Base-by-base conservation (phyloP, 2,329 filamentous ascomycete genomes). In the Scolecobasidium constrictum region DNA sequence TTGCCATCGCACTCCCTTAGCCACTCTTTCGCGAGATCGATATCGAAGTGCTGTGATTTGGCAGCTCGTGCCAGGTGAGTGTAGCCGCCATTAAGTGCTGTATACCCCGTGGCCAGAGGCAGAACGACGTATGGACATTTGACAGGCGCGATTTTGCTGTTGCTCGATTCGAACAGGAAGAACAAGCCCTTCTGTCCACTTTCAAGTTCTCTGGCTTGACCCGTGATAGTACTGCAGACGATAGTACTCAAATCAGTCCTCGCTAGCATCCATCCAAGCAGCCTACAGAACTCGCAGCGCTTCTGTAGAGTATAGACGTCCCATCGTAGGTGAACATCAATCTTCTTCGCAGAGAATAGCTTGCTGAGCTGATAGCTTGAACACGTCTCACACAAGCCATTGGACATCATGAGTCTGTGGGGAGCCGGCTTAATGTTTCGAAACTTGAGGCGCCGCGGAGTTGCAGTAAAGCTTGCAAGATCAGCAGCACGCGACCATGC, bases 101-200 rank as follows among this genome's bases (percentile, higher is more conserved):
- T 19, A 21, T 19, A 38, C 9, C 36, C 36, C 9, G 16, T 13
- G 5, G 36, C 36, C 9, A 38, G 36, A 19, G 36, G 36, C 11
- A 38, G 36, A 12, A 38, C 15, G 11, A 38, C 21, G 16, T 38
- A 21, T 12, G 36, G 36, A 18, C 15, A 38, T 22, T 38, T 18
- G 16, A 38, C 19, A 21, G 19, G 19, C 21, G 9, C 19, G 9
- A 16, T 31, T 7, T n/a, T 31, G 9, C 9, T 9, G 9, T 7
- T 31, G n/a, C 26, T 31, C 9, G 26, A 31, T 31, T 31, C 26
- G 26, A 31, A n/a, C 9, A 7, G 26, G n/a, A 31, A 31, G 26
- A 31, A 31, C 9, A 31, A n/a, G 26, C 9, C 26, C n/a, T n/a
- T 31, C n/a, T 31, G 26, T 9, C 26, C 26, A 31, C 26, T n/a